Evolutionary conservation across 2,329 filamentous ascomycete species (phyloP).

Genomic region (Paraconiothyrium sp.): DNA sequence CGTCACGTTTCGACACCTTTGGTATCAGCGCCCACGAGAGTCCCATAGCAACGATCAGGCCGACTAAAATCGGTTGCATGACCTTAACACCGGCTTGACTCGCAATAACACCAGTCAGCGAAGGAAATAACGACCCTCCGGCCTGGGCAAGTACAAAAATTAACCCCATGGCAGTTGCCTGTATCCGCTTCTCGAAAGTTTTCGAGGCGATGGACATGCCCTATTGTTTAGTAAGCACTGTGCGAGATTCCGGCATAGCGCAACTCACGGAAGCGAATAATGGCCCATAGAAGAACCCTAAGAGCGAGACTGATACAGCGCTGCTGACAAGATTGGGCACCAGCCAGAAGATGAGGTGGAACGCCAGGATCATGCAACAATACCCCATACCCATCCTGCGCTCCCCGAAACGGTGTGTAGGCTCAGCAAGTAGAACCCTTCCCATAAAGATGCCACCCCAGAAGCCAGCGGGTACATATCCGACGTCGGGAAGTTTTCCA

Average conservation of each 20-base stretch:
- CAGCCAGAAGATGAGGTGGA: slow-evolving; percentile 39
- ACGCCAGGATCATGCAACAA: slow-evolving; percentile 60
- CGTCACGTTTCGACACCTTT: slow-evolving; percentile 27
- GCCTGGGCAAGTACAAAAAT: slow-evolving; percentile 67
- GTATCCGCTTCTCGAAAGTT: slow-evolving; percentile 60
- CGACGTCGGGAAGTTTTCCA: slow-evolving; percentile 65
- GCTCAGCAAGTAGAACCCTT: slow-evolving; percentile 66
- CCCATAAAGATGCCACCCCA: slow-evolving; percentile 68
- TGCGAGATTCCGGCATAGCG: not conserved
- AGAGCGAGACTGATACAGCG: slow-evolving; percentile 62
- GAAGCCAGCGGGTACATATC: slow-evolving; percentile 70
- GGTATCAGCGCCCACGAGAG: slow-evolving; percentile 32
- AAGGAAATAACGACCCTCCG: slow-evolving; percentile 65
- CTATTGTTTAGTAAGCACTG: slow-evolving; percentile 38
- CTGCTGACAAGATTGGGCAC: slow-evolving; percentile 48
- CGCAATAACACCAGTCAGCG: slow-evolving; percentile 62
- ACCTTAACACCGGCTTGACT: slow-evolving; percentile 32
- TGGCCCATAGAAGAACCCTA: slow-evolving; percentile 68
- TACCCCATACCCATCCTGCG: slow-evolving; percentile 67
- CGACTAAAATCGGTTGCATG: slow-evolving; percentile 35
- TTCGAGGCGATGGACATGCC: slow-evolving; percentile 65
- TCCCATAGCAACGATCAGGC: slow-evolving; percentile 33
- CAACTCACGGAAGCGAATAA: slow-evolving; percentile 64
- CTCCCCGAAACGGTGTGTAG: slow-evolving; percentile 67
- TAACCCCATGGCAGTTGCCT: slow-evolving; percentile 61